Evolutionary conservation across 2,329 filamentous ascomycete species (phyloP), one percentile per base, ranked within the genome.

Genomic region (Pestalotiopsis fici): DNA sequence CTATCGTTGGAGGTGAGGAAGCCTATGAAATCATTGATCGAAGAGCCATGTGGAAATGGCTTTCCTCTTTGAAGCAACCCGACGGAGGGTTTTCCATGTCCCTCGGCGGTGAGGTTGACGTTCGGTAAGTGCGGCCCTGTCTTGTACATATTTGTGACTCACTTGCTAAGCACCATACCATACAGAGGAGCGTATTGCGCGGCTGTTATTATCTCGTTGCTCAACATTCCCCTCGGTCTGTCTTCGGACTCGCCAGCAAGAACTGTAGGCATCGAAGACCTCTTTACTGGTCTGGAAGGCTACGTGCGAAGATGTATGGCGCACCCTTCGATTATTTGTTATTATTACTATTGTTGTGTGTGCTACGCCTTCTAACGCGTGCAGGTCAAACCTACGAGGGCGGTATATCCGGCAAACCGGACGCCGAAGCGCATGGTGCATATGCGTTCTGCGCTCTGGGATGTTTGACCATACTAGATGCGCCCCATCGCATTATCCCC

Each of bases 381-480:
- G 69, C 71, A 94, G 92, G 93, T 78, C 95, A 98, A 86, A 97
- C 93, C 12, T 98, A 92, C 79, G 96, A 99, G 83, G 96, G 96
- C 71, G 96, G 96, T 61, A 94, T 99, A 72, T 95, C 93, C 71
- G 92, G 90, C 66, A 91, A 91, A 70, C 96, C 95, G 64, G 91
- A 91, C 68, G 90, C 92, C 70, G 96, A 99, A 85, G 96, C 95
- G 65, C 96, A 99, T 81, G 96, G 96, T 69, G 96, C 94, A 71
- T 99, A 98, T 82, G 93, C 95, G 28, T 98, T 98, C 81, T 98
- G 95, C 81, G 95, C 93, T 66, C 83, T 99, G 68, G 96, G 92
- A 66, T 97, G 93, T 80, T 87, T 99, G 65, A 91, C 93, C 74
- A 93, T 98, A 71, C 83, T 98, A 60, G 94, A 93, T 75, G 86